Base-by-base conservation (phyloP, 2,329 filamentous ascomycete species). In the Xylariaceae sp. region DNA sequence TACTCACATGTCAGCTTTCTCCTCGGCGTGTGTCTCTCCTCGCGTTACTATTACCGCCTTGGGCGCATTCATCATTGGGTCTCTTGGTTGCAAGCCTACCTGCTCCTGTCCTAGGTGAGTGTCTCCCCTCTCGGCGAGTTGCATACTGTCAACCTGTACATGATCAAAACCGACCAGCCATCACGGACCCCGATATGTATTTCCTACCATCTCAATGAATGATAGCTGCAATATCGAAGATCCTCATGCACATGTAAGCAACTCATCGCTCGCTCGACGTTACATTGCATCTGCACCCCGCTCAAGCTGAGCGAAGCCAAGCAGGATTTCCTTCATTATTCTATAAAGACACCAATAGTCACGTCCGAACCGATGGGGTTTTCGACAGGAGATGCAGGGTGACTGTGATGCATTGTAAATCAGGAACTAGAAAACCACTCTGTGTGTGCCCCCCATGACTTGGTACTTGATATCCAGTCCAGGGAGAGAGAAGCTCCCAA, bases 71-170 rank as follows among this genome's bases (percentile, higher is more conserved):
- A 17, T 30, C 18, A 51, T 34, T n/a, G 17, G 17, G 17, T 18
- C 17, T 18, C n/a, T n/a, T n/a, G n/a, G n/a, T n/a, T n/a, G n/a
- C n/a, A n/a, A n/a, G n/a, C n/a, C n/a, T 18, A 18, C 2, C 1
- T 18, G 2, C 17, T 18, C 17, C 23, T 30, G 23, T 30, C 23
- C 23, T 30, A 30, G 23, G 23, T 30, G 23, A 30, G 23, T 30
- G 23, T 30, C 23, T 30, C 58, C 47, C 18, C 48, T 56, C 56
- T 55, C 11, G 56, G 56, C 57, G 17, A 39, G 51, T 39, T 55
- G 51, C 61, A 59, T 57, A 37, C 51, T 53, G 55, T 60, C 50
- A 53, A 57, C 55, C 57, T 56, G 48, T 44, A 62, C 61, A 64
- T 64, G 61, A 64, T 53, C 51, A 50, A 62, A 56, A 34, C 37